phyloP scores from a whole-genome alignment of 768 basidiomycete species.

The Rossbeevera mucosa region DNA sequence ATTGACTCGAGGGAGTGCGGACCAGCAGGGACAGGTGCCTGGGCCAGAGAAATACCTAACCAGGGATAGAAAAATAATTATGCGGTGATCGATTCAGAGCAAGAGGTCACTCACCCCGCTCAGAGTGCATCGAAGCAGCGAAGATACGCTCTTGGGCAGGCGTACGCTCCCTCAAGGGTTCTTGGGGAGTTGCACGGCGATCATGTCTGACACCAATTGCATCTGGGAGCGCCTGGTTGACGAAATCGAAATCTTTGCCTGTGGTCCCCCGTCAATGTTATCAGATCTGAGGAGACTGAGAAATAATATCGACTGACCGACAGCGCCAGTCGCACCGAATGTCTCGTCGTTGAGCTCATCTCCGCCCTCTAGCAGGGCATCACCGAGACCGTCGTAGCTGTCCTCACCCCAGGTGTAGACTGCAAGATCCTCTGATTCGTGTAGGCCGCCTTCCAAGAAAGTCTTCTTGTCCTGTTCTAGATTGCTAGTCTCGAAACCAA shows the following conservation, averaged over 20 bases:
- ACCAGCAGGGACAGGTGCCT: constrained; percentile 20
- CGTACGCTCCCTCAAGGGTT: constrained; percentile 24
- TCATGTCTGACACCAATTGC: constrained; percentile 12
- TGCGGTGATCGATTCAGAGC: constrained; percentile 4
- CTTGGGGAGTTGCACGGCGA: constrained; percentile 19
- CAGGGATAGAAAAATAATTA: constrained; percentile 11
- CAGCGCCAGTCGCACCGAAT: constrained; percentile 66
- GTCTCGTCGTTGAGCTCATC: constrained; percentile 98
- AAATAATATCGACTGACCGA: constrained; percentile 55
- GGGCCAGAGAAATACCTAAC: constrained; percentile 33
- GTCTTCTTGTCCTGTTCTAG: constrained; percentile 61
- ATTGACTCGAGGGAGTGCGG: constrained; percentile 62
- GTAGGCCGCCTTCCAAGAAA: constrained; percentile 44
- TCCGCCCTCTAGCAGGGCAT: constrained; percentile 80
- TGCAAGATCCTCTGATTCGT: constrained; percentile 75
- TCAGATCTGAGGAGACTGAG: constrained; percentile 11
- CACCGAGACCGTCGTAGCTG: constrained; percentile 84
- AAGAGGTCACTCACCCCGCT: constrained; percentile 26
- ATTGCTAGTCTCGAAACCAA: constrained; percentile 63
- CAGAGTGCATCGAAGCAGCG: constrained; percentile 16
- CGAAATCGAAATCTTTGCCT: constrained; percentile 94
- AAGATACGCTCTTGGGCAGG: constrained; percentile 25
- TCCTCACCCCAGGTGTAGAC: constrained; percentile 93
- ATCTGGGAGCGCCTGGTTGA: constrained; percentile 39
- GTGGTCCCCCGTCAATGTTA: constrained; percentile 11